phyloP scores from a whole-genome alignment of 1,284 basidiomycete genomes.

The Nidula niveotomentosa region DNA sequence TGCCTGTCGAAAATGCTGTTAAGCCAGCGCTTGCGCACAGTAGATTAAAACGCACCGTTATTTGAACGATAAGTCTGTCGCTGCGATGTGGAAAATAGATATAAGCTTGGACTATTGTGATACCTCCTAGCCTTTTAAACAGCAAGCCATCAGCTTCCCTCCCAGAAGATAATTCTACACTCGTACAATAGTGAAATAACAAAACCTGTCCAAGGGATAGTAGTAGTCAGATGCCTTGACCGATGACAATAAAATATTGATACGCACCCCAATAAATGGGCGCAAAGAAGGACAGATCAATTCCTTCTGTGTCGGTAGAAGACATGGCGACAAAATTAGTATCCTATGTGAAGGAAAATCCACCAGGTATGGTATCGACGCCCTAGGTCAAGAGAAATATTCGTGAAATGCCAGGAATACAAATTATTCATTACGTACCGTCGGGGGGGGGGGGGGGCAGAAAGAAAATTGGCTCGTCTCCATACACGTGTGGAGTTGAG shows the following conservation, averaged over 20 bases:
- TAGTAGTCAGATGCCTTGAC: not conserved
- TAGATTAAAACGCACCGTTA: slow-evolving; percentile 1
- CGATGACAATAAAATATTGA: not conserved
- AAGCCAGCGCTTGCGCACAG: not conserved
- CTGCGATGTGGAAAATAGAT: slow-evolving; percentile 21
- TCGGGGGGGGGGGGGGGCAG: too few species aligned
- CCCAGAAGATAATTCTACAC: not conserved
- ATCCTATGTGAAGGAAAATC: too few species aligned
- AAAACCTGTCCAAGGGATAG: not conserved
- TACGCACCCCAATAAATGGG: slow-evolving; percentile 25
- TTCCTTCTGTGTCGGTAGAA: too few species aligned
- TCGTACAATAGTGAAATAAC: not conserved
- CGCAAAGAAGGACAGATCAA: slow-evolving; percentile 9
- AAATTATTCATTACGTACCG: too few species aligned
- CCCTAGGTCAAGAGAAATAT: too few species aligned
- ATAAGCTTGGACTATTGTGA: slow-evolving; percentile 25
- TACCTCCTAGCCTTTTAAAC: slow-evolving; percentile 10
- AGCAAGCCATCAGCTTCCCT: not conserved
- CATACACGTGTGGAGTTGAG: too few species aligned
- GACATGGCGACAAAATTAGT: too few species aligned
- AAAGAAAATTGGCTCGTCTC: too few species aligned
- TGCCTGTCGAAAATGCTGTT: not conserved
- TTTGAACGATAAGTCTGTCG: slow-evolving; percentile 10
- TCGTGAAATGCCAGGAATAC: too few species aligned
- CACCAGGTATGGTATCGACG: too few species aligned